Evolutionary conservation across 805 yeast species (phyloP).

Genomic region (Blastobotrys mokoenaii): DNA sequence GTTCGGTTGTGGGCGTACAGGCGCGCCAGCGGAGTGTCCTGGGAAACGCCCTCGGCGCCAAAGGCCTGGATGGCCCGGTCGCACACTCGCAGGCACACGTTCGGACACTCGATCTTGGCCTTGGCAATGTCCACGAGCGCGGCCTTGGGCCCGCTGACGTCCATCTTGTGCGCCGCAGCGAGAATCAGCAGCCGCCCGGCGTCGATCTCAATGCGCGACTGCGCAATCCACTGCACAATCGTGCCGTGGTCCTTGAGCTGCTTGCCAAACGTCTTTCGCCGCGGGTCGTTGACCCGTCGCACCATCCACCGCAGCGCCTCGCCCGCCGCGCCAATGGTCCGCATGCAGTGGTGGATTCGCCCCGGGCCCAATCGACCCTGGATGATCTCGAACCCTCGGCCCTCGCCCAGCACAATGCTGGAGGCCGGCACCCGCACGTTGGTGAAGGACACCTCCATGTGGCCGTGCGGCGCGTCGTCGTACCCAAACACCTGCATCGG

Average conservation of each 20-base stretch:
- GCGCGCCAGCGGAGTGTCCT: constrained; percentile 50
- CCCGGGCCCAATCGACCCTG: constrained; percentile 64
- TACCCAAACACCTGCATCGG: constrained; percentile 50
- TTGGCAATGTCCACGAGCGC: constrained; percentile 51
- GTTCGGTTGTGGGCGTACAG: constrained; percentile 46
- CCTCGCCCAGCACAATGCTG: constrained; percentile 38
- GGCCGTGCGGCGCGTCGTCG: constrained; percentile 70
- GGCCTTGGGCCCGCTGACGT: constrained; percentile 42
- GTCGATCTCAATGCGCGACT: constrained; percentile 45
- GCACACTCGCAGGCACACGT: constrained; percentile 40
- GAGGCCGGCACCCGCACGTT: constrained; percentile 40
- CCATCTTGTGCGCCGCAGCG: constrained; percentile 55
- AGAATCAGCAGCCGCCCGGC: constrained; percentile 46
- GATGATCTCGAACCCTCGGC: constrained; percentile 54
- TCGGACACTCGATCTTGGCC: constrained; percentile 57
- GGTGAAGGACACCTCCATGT: constrained; percentile 48
- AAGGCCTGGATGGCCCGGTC: constrained; percentile 59
- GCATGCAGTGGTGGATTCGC: constrained; percentile 64
- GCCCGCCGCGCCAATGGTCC: constrained; percentile 54
- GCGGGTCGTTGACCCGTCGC: constrained; percentile 38
- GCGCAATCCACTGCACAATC: constrained; percentile 42
- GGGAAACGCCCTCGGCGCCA: constrained; percentile 60
- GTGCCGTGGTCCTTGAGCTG: constrained; percentile 43
- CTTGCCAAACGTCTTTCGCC: constrained; percentile 45
- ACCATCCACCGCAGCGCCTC: constrained; percentile 41